Base-by-base conservation (phyloP, 2,329 filamentous ascomycete species). In the Macroventuria anomochaeta region DNA sequence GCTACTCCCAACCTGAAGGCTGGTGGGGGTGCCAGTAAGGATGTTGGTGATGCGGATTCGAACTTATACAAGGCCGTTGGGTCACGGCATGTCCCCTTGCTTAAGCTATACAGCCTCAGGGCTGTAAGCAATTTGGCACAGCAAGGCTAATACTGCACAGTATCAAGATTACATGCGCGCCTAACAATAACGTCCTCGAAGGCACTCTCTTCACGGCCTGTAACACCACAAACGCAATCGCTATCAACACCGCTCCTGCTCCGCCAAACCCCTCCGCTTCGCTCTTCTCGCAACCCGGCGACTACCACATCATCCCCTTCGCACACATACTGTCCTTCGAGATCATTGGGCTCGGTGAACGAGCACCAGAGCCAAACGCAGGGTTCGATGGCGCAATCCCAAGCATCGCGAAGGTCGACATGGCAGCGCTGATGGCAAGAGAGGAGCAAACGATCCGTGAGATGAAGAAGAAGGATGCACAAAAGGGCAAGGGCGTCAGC, bases 201-300 rank as follows among this genome's bases (percentile, higher is more conserved):
- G 85, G 85, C 64, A 85, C 79, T 15, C 78, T 88, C 53, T 87
- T 85, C 73, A 85, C 84, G 23, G 83, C 82, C 38, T 84, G 82
- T 69, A 83, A 84, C 21, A 76, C 84, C 63, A 83, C 83, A 51
- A 85, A 86, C 63, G 76, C 86, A 52, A 76, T 88, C 62, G 84
- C 82, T 37, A 80, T 88, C 71, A 84, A 86, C 72, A 84, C 80
- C 15, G 77, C 78, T 11, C 72, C 79, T 15, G 66, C 78, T 10
- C 70, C 78, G 10, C 72, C 76, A 18, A 77, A 77, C 54, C 71
- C 76, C 11, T 69, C 76, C n/a, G 71, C 76, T 7, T 68, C 71
- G 29, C 62, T 73, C 18, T 68, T 75, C 20, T 71, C 69, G 56
- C 58, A 73, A 61, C 75, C 79, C 5, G 81, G 82, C 53, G 79